Evolutionary conservation across 2,329 filamentous ascomycete species (phyloP).

Genomic region (Elsinoe perseae): DNA sequence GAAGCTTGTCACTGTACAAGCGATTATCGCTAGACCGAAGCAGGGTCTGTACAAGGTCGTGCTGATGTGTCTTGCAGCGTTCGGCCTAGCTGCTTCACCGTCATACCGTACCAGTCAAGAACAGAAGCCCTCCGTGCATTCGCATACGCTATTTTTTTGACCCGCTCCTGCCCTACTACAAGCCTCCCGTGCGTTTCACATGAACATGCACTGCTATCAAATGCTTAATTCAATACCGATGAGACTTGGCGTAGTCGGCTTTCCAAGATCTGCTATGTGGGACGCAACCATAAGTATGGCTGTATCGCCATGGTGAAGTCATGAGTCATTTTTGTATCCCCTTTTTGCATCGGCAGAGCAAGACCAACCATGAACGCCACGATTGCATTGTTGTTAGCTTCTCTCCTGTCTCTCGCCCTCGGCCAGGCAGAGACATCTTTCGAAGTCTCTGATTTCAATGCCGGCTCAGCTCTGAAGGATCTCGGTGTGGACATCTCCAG

Average conservation of each 20-base stretch:
- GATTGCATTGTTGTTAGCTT: neutral
- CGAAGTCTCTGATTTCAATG: neutral
- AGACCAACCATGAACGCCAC: neutral
- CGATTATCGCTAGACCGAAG: neutral
- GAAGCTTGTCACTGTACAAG: neutral
- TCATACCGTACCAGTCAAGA: neutral
- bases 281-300: neutral
- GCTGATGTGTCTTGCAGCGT: neutral
- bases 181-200: neutral
- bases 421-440: neutral
- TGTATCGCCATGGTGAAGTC: neutral
- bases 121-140: neutral
- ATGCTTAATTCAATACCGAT: neutral
- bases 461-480: neutral
- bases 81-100: no score
- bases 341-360: neutral
- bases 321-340: neutral
- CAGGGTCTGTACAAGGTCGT: neutral
- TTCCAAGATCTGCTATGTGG: neutral
- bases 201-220: neutral
- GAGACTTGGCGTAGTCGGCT: neutral
- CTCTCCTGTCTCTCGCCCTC: neutral
- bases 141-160: neutral
- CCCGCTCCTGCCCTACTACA: neutral
- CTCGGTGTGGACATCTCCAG: neutral